These are phyloP conservation scores for Moricandia moricandioides DNA, from an alignment of 345 rosid genomes.

Conservation along the genomic window DNA sequence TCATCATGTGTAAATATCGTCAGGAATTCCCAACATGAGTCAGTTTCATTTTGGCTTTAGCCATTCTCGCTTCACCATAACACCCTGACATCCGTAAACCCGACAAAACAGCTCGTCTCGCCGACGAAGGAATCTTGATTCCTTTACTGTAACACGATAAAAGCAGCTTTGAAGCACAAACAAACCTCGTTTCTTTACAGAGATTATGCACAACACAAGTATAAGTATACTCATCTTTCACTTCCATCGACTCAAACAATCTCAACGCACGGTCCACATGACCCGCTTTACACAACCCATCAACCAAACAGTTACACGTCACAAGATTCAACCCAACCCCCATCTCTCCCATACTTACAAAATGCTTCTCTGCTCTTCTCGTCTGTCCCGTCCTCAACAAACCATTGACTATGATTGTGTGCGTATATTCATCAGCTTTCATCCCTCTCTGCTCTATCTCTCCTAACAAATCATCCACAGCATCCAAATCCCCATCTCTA, in stretches of 20 bases:
- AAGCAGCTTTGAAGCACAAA: constrained; percentile 62
- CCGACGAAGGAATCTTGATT: constrained; percentile 56
- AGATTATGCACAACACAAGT: constrained; percentile 75
- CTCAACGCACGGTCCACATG: constrained; percentile 52
- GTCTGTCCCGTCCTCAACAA: constrained; percentile 62
- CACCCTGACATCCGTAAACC: constrained; percentile 62
- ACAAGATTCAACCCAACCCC: constrained; percentile 51
- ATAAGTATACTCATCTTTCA: constrained; percentile 72
- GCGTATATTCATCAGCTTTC: constrained; percentile 70
- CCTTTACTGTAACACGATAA: constrained; percentile 63
- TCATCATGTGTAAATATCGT: constrained; percentile 7
- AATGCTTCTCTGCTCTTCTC: constrained; percentile 53
- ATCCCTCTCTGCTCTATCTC: constrained; percentile 59
- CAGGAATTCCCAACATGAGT: constrained; percentile 42
- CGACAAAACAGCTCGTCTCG: constrained; percentile 60
- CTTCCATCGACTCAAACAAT: constrained; percentile 60
- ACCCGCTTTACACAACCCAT: constrained; percentile 70
- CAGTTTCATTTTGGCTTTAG: constrained; percentile 48
- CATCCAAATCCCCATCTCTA: constrained; percentile 57
- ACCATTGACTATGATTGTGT: constrained; percentile 71
- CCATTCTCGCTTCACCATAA: constrained; percentile 53
- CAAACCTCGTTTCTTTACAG: constrained; percentile 62
- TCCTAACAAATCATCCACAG: constrained; percentile 49
- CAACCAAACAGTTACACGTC: constrained; percentile 62
- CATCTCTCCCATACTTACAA: constrained; percentile 46